Base-by-base conservation (phyloP, 139 green algal species). In the Ostreobium quekettii region DNA sequence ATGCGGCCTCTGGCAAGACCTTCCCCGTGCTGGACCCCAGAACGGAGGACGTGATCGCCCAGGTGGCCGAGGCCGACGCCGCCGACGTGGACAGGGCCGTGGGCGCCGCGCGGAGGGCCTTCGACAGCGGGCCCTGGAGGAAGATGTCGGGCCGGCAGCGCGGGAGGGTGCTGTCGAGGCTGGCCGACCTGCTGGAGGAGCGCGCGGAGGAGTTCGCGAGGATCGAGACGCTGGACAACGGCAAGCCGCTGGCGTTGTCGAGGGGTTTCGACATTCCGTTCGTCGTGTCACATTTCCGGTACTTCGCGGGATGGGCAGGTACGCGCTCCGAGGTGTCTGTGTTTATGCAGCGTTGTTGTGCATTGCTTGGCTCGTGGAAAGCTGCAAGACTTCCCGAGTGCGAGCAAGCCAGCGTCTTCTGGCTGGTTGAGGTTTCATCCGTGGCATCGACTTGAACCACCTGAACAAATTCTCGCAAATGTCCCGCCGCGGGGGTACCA, bases 221-320 rank as follows among this genome's bases (percentile, higher is more conserved):
- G 48, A 71, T 90, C 37, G 83, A 89, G 70, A 76, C 77, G 0
- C 72, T 89, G 70, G 83, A 90, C 76, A 90, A 86, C 33, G 84
- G 83, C 60, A 90, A 90, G 74, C 79, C 81, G 30, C 35, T 82
- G 39, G 46, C 36, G 1, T 49, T 72, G 6, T 2, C 46, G 22
- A 70, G 66, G 2, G 64, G 39, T 33, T 66, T 64, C 36, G 76
- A 88, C 60, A 65, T 86, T 36, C 82, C 82, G 0, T 58, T 80
- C 2, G 66, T 76, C 2, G 71, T 83, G 24, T 74, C 83, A 36
- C 84, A 90, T 76, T 62, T 89, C 48, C 46, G 81, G 4, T 90
- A 85, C 73, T 90, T 74, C 74, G 78, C 76, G 0, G 80, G 84
- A 37, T 62, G 3, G 4, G 6, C 32, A 4, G 37, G 7, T 28